Conservation (phyloP, 116 monocot species). For the Trichopus zeylanicus region DNA sequence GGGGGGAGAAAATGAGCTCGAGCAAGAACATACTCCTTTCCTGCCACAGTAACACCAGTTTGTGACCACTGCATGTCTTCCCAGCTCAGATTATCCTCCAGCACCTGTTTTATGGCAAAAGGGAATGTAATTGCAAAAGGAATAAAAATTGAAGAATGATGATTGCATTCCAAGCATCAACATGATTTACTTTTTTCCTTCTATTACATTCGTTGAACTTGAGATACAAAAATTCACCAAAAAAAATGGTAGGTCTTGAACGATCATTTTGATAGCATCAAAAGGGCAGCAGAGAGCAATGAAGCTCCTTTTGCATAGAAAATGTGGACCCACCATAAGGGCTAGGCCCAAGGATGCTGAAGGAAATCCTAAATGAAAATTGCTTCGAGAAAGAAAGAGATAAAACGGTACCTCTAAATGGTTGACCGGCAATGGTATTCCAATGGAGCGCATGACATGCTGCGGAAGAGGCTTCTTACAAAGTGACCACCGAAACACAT, state of each 20-base stretch:
- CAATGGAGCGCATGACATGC: constrained; percentile 60
- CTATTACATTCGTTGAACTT: too few relatives aligned
- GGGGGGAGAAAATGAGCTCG: constrained; percentile 52
- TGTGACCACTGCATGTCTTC: constrained; percentile 97
- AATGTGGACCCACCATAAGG: too few relatives aligned
- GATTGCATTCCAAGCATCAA: too few relatives aligned
- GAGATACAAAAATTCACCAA: too few relatives aligned
- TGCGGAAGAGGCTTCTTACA: constrained; percentile 79
- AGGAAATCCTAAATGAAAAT: too few relatives aligned
- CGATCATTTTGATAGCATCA: too few relatives aligned
- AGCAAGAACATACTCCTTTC: constrained; percentile 66
- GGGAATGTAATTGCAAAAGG: neutral
- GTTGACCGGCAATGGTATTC: constrained; percentile 67
- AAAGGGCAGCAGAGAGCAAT: too few relatives aligned
- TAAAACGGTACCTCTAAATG: constrained; percentile 68
- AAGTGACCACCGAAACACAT: constrained; percentile 81
- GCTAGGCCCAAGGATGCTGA: too few relatives aligned
- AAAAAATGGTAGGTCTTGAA: too few relatives aligned
- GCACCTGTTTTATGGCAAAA: constrained; percentile 28
- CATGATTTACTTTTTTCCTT: too few relatives aligned
- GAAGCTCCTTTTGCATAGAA: too few relatives aligned
- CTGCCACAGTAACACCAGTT: constrained; percentile 75
- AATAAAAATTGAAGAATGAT: neutral
- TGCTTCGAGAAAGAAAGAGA: neutral
- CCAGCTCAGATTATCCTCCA: constrained; percentile 89